Evolutionary conservation across 768 basidiomycete species (phyloP).

Genomic region (Lentinula boryana): DNA sequence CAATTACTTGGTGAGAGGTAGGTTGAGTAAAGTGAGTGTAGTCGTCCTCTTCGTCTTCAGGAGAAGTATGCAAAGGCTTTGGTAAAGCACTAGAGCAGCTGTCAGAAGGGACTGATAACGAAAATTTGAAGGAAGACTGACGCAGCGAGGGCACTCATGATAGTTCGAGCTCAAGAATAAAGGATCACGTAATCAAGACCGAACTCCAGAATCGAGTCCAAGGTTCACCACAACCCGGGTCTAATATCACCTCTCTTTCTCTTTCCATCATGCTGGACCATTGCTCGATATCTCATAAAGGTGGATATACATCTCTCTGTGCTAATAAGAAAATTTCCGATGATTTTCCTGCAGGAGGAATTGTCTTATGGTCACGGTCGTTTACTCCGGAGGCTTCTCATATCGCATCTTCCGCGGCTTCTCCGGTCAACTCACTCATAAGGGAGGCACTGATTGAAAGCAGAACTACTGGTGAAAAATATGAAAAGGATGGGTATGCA

Average conservation of each 20-base stretch:
- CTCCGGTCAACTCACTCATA: slow-evolving; percentile 85
- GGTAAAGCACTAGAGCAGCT: slow-evolving; percentile 49
- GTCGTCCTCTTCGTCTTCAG: slow-evolving; percentile 60
- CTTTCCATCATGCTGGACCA: slow-evolving; percentile 75
- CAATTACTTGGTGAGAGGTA: slow-evolving; percentile 34
- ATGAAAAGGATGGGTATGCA: slow-evolving; percentile 92
- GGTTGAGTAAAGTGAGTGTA: slow-evolving; percentile 20
- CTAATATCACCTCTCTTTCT: background rate
- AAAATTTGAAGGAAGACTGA: slow-evolving; percentile 31
- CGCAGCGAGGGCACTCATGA: slow-evolving; percentile 64
- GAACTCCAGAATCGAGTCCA: background rate
- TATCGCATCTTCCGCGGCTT: slow-evolving; percentile 62
- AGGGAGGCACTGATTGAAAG: slow-evolving; percentile 92
- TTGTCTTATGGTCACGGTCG: slow-evolving; percentile 92
- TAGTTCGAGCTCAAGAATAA: background rate
- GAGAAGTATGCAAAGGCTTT: slow-evolving; percentile 50
- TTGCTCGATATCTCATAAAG: slow-evolving; percentile 93
- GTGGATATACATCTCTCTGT: slow-evolving; percentile 24
- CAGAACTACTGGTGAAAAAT: slow-evolving; percentile 71
- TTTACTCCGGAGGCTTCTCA: slow-evolving; percentile 84
- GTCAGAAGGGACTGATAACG: background rate
- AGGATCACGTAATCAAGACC: background rate
- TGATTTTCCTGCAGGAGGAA: slow-evolving; percentile 54
- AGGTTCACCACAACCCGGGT: background rate
- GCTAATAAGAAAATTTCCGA: background rate